These are phyloP conservation scores for Mycocentrospora acerina DNA, from an alignment of 2,329 filamentous ascomycete genomes.

Conservation along the genomic window DNA sequence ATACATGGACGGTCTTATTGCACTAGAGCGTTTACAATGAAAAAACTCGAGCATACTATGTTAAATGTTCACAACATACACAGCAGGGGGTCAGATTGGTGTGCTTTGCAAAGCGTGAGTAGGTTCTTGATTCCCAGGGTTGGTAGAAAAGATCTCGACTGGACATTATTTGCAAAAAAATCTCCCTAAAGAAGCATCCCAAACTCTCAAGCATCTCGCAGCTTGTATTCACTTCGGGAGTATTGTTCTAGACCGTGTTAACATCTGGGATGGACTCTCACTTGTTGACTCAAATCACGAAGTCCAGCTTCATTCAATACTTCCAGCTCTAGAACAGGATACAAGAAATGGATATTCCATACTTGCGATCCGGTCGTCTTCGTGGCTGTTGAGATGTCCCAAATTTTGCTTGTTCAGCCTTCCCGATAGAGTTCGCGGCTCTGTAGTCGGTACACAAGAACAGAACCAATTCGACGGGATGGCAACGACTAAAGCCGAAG, in stretches of 20 bases:
- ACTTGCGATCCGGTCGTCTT: conserved; percentile 1
- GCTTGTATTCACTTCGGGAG: no score
- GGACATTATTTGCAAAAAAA: neutral
- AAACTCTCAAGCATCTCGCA: no score
- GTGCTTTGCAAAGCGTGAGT: neutral
- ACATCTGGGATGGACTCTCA: neutral
- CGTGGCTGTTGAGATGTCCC: neutral
- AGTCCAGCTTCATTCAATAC: no score
- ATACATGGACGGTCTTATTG: no score
- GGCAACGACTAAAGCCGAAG: no score
- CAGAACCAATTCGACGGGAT: no score
- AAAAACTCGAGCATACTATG: neutral
- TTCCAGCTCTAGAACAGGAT: neutral
- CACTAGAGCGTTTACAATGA: neutral
- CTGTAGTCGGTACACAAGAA: no score
- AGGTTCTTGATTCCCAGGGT: neutral
- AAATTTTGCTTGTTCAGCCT: conserved; percentile 8
- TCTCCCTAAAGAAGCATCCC: neutral
- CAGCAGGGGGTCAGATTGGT: conserved; percentile 2
- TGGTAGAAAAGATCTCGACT: neutral
- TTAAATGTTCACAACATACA: neutral
- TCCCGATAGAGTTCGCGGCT: neutral
- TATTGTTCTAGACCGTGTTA: neutral
- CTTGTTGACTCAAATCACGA: neutral
- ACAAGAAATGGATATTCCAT: conserved; percentile 4